A percentile compares a stretch with the other conserved stretches of the same genome.
Evolutionary conservation across 2,329 filamentous ascomycete genomes (phyloP).

Genomic region (Scolecobasidium constrictum): DNA sequence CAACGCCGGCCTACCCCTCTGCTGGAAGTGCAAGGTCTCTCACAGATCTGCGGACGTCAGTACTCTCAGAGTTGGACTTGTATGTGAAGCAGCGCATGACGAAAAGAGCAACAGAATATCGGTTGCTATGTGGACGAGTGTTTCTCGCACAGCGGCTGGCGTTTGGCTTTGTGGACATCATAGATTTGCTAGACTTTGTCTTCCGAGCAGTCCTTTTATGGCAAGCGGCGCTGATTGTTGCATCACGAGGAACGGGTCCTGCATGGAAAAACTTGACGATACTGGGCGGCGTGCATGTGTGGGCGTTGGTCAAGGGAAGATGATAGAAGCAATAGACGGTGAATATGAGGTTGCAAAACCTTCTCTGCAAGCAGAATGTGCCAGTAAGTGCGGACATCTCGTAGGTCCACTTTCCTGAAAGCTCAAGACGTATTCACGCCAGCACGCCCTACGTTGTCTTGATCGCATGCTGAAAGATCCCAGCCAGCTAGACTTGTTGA

Average conservation of each 20-base stretch:
- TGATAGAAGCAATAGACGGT: too few species aligned
- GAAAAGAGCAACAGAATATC: background rate
- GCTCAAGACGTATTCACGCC: too few species aligned
- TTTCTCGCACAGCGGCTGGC: constrained; percentile 10
- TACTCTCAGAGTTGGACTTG: constrained; percentile 7
- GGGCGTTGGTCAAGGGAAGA: constrained; percentile 1
- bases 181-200: constrained; percentile 7
- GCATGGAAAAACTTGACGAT: too few species aligned
- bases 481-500: too few species aligned
- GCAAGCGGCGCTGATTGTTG: background rate
- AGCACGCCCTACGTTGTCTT: too few species aligned
- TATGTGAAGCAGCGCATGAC: background rate
- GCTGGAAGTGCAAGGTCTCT: background rate
- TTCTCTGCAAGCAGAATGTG: too few species aligned
- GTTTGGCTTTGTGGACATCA: constrained; percentile 6
- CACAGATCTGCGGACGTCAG: background rate
- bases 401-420: too few species aligned
- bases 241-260: background rate
- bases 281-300: constrained; percentile 6
- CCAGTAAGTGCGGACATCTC: too few species aligned
- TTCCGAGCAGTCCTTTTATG: background rate
- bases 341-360: too few species aligned
- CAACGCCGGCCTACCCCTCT: constrained; percentile 4
- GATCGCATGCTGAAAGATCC: too few species aligned
- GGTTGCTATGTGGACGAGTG: constrained; percentile 1